Percentiles rank a stretch among this genome's conserved stretches.
Conservation (phyloP, 108 stramenopile genomes). For the Cyclostephanos tholiformis region DNA sequence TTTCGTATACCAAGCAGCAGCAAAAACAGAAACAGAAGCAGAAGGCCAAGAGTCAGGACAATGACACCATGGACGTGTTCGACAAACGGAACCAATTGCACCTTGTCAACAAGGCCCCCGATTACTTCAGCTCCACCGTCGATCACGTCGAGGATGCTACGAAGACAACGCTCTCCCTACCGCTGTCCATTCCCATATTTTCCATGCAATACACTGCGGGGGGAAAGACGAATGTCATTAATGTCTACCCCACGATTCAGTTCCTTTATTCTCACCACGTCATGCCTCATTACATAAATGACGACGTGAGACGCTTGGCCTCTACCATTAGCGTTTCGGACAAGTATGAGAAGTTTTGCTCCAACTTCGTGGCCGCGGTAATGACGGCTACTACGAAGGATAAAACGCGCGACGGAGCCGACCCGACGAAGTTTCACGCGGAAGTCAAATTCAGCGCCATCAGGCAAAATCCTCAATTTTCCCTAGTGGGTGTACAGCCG, state of each 20-base stretch:
- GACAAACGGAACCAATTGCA: conserved; percentile 41
- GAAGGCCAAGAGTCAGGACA: conserved; percentile 57
- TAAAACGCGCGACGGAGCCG: conserved; percentile 1
- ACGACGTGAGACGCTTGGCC: conserved; percentile 36
- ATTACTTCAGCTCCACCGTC: conserved; percentile 41
- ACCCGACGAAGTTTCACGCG: conserved; percentile 18
- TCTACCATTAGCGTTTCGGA: neutral
- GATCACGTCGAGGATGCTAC: conserved; percentile 20
- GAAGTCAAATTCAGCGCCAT: conserved; percentile 42
- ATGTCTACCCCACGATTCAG: conserved; percentile 58
- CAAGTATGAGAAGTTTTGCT: conserved; percentile 15
- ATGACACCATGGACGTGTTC: conserved; percentile 60
- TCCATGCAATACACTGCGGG: conserved; percentile 34
- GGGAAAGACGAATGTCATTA: conserved; percentile 35
- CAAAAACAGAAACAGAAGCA: conserved; percentile 68
- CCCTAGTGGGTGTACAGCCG: conserved; percentile 46
- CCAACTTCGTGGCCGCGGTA: conserved; percentile 37
- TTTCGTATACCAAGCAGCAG: conserved; percentile 64
- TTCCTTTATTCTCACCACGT: conserved; percentile 62
- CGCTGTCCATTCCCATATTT: conserved; percentile 52
- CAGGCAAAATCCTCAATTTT: conserved; percentile 52
- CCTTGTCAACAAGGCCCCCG: conserved; percentile 11
- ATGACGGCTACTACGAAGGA: neutral
- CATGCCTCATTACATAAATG: conserved; percentile 46
- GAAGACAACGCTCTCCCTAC: conserved; percentile 35